Evolutionary conservation across 805 yeast genomes (phyloP), one percentile per base, ranked within the genome.

Genomic region (Debaryomyces castellii): DNA sequence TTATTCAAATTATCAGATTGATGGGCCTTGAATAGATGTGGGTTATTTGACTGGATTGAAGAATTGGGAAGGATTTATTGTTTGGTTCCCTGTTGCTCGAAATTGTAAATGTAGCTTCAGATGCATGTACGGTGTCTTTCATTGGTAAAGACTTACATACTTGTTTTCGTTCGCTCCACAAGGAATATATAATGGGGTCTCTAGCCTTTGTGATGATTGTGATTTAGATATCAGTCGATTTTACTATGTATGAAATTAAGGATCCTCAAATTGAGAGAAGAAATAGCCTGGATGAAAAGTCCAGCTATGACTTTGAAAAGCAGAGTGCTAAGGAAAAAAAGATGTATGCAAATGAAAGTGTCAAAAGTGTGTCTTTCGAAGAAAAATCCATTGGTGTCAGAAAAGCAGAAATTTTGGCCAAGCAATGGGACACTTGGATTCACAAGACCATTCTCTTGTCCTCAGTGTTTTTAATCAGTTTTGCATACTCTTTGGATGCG

Each of bases 401-500:
- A 40, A 40, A 30, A 30, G 43, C 43, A 23, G 45, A 43, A 43
- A 25, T 25, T 22, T 39, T 39, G 27, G 14, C 35, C 12, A 30
- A 23, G 24, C 41, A 42, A 23, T 46, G 32, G 25, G 22, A 46
- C 34, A 30, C 34, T 10, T 21, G 18, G 3, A 36, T 41, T 2
- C 32, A 36, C n/a, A 36, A 37, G 40, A 25, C 36, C 10, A 36
- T 36, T 30, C 34, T 27, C 14, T 40, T 28, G 30, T 41, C 37
- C 20, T 30, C 36, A 24, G 16, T 20, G 12, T 60, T 62, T 38
- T 39, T 55, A 25, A 58, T 59, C 27, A 60, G 63, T 10, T 62
- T 55, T 50, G 54, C 54, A n/a, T 60, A 60, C 43, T 55, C 59
- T 5, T 54, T 62, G 49, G 66, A 62, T 40, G 57, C 57, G 4